Conservation (phyloP, 176 grass and related monocot species). For the Leersia perrieri region DNA sequence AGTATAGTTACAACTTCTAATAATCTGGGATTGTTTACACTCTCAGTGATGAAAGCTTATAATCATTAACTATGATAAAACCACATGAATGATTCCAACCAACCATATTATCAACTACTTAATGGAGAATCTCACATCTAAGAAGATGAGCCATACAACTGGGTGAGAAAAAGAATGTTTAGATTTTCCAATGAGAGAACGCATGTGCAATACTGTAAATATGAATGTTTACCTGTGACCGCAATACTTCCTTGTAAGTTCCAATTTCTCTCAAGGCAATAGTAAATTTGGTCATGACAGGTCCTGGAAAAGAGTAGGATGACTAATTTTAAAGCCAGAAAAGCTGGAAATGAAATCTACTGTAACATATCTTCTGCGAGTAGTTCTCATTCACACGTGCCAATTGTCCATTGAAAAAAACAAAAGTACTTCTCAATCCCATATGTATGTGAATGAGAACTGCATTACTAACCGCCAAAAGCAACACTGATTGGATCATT, state of each 20-base stretch:
- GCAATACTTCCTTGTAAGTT: slow-evolving; percentile 98
- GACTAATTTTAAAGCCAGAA: neutral
- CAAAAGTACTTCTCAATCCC: neutral
- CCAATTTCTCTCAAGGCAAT: slow-evolving; percentile 99
- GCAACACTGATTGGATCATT: slow-evolving; percentile 95
- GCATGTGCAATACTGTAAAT: neutral
- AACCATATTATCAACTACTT: neutral
- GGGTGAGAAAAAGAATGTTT: neutral
- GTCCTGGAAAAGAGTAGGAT: slow-evolving; percentile 53
- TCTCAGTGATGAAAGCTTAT: neutral
- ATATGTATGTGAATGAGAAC: neutral
- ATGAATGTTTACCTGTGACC: slow-evolving; percentile 75
- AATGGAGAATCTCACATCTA: neutral
- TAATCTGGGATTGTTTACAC: neutral
- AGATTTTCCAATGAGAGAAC: neutral
- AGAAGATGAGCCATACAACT: neutral
- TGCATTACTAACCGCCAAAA: slow-evolving; percentile 68
- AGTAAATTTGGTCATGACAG: slow-evolving; percentile 99
- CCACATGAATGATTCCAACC: neutral
- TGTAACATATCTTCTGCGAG: neutral
- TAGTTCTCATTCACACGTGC: neutral
- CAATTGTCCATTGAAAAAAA: slow-evolving; percentile 12
- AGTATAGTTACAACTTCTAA: slow-evolving; percentile 1
- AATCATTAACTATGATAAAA: neutral
- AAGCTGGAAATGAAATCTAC: neutral